Evolutionary conservation across 164 flowering plant genomes (phyloP).

Genomic region (Magnolia sinica): DNA sequence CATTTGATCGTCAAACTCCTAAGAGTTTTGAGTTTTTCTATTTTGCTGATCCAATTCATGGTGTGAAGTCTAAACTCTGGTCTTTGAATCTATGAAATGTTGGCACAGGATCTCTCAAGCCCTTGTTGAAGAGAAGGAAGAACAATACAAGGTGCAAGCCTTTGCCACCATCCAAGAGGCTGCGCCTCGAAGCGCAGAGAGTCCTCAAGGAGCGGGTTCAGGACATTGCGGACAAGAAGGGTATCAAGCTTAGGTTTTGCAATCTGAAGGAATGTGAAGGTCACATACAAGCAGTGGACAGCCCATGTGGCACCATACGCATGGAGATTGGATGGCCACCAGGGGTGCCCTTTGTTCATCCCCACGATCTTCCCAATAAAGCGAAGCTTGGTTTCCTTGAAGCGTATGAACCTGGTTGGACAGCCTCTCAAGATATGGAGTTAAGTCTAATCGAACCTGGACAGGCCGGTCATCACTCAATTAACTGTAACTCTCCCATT

Average conservation of each 20-base stretch:
- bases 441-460: slow-evolving; percentile 60
- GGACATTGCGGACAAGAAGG: slow-evolving; percentile 97
- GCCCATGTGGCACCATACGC: slow-evolving; percentile 78
- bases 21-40: too few species aligned
- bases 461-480: slow-evolving; percentile 56
- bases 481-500: slow-evolving; percentile 39
- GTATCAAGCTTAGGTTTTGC: slow-evolving; percentile 89
- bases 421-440: slow-evolving; percentile 84
- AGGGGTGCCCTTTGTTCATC: slow-evolving; percentile 99
- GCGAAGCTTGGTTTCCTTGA: slow-evolving; percentile 94
- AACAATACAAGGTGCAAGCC: slow-evolving; percentile 70
- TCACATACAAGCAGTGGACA: slow-evolving; percentile 70
- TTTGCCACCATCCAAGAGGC: slow-evolving; percentile 93
- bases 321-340: slow-evolving; percentile 97
- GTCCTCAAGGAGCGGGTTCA: slow-evolving; percentile 95
- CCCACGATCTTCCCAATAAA: slow-evolving; percentile 95
- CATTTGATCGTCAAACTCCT: too few species aligned
- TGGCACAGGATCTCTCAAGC: slow-evolving; percentile 88
- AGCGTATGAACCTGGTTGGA: slow-evolving; percentile 98
- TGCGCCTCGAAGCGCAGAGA: slow-evolving; percentile 90
- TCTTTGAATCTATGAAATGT: slow-evolving; percentile 73
- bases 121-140: slow-evolving; percentile 67
- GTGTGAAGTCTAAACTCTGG: slow-evolving; percentile 16
- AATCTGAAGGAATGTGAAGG: slow-evolving; percentile 86
- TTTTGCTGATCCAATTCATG: too few species aligned